Conservation (phyloP, 108 stramenopile species). For the Schizochytrium sp. region DNA sequence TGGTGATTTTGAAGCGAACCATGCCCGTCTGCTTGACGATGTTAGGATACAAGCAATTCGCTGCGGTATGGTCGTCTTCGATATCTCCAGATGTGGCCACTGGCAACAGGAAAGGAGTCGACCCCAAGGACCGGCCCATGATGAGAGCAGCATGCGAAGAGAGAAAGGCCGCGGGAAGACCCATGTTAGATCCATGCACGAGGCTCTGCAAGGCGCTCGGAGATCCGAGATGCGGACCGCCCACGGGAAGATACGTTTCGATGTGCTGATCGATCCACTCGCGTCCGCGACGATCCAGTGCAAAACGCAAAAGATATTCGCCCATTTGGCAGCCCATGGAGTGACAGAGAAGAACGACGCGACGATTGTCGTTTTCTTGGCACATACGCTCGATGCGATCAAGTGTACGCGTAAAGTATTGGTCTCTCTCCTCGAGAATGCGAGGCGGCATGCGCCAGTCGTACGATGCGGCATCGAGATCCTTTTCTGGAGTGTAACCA, state of each 20-base stretch:
- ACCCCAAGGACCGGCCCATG: constrained; percentile 52
- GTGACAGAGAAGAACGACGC: constrained; percentile 38
- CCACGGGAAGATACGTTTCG: constrained; percentile 54
- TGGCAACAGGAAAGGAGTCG: constrained; percentile 50
- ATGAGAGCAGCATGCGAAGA: constrained; percentile 43
- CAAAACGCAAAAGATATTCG: constrained; percentile 43
- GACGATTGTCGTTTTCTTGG: constrained; percentile 16
- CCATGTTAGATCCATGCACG: constrained; percentile 56
- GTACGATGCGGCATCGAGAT: constrained; percentile 43
- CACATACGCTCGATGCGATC: constrained; percentile 33
- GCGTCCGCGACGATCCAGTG: constrained; percentile 25
- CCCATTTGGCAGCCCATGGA: constrained; percentile 34
- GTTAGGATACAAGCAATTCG: not conserved
- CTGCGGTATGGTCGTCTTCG: not conserved
- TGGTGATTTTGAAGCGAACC: not conserved
- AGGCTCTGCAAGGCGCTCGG: constrained; percentile 41
- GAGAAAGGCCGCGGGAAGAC: constrained; percentile 45
- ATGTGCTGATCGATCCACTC: constrained; percentile 50
- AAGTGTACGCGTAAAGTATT: constrained; percentile 39
- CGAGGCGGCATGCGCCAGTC: constrained; percentile 46
- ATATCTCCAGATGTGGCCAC: constrained; percentile 21
- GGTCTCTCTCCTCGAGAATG: constrained; percentile 33
- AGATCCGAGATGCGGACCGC: constrained; percentile 56
- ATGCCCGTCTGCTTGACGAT: not conserved
- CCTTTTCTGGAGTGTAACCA: constrained; percentile 32